These are phyloP conservation scores for Bromus sterilis DNA, from an alignment of 176 grass and related monocot species.

Conservation along the genomic window DNA sequence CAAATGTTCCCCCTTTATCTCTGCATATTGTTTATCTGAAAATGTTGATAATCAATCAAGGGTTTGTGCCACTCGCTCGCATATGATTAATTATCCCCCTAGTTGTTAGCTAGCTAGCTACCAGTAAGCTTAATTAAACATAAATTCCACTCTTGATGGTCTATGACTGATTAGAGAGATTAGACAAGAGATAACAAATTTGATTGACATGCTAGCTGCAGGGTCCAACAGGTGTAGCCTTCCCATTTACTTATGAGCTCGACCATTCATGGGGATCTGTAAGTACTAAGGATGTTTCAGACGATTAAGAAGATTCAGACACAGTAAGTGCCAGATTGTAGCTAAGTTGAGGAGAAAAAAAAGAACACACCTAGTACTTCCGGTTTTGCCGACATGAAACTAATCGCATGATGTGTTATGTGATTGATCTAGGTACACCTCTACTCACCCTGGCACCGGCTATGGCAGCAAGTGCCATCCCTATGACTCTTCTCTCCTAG, in stretches of 20 bases:
- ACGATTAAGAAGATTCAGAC: not conserved
- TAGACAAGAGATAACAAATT: conserved; percentile 20
- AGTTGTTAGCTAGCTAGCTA: conserved; percentile 4
- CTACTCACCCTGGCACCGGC: too few species aligned
- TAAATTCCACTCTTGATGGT: conserved; percentile 3
- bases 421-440: too few species aligned
- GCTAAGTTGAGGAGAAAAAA: not conserved
- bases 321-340: not conserved
- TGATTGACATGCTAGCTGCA: conserved; percentile 1
- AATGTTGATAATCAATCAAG: conserved; percentile 6
- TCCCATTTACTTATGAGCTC: conserved; percentile 1
- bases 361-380: not conserved
- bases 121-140: not conserved
- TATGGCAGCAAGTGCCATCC: too few species aligned
- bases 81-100: conserved; percentile 24
- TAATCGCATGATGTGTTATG: too few species aligned
- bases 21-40: not conserved
- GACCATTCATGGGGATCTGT: conserved; percentile 4
- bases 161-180: conserved; percentile 18
- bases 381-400: too few species aligned
- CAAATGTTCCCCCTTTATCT: conserved; percentile 22
- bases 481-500: too few species aligned
- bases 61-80: not conserved
- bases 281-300: not conserved
- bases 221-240: conserved; percentile 15